phyloP scores from a whole-genome alignment of 2,329 filamentous ascomycete genomes.

The Celoporthe dispersa region DNA sequence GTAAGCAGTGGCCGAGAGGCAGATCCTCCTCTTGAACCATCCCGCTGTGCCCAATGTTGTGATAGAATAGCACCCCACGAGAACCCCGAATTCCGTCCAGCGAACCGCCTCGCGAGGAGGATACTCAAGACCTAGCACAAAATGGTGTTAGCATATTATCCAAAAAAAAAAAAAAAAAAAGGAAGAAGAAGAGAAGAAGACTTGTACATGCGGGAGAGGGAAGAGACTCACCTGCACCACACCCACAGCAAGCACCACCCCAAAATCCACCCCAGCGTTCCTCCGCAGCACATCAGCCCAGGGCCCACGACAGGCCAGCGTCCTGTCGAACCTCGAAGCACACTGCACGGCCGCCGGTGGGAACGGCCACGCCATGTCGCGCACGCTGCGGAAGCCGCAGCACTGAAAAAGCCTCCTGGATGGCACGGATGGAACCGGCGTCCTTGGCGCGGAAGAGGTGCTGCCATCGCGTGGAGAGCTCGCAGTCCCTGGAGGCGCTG shows the following conservation, averaged over 20 bases:
- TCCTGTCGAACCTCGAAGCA: constrained; percentile 49
- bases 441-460: constrained; percentile 57
- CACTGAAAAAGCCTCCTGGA: constrained; percentile 72
- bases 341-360: constrained; percentile 45
- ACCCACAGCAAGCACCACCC: constrained; percentile 56
- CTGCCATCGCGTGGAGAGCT: constrained; percentile 61
- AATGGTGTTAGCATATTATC: not conserved
- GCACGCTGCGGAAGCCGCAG: constrained; percentile 64
- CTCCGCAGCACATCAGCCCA: constrained; percentile 62
- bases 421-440: constrained; percentile 52
- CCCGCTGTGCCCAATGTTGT: not conserved
- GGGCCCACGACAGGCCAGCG: constrained; percentile 51
- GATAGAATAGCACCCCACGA: not conserved
- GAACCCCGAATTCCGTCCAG: not conserved
- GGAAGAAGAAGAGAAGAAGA: too few relatives aligned
- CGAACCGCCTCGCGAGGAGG: not conserved
- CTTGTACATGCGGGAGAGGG: too few relatives aligned
- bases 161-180: too few relatives aligned
- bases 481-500: constrained; percentile 49
- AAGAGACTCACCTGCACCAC: constrained; percentile 54
- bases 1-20: constrained; percentile 23
- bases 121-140: not conserved
- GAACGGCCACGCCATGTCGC: constrained; percentile 69
- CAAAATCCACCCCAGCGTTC: constrained; percentile 59
- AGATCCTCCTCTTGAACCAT: not conserved